phyloP scores from a whole-genome alignment of 2,329 filamentous ascomycete species.

The Cercospora sesami region DNA sequence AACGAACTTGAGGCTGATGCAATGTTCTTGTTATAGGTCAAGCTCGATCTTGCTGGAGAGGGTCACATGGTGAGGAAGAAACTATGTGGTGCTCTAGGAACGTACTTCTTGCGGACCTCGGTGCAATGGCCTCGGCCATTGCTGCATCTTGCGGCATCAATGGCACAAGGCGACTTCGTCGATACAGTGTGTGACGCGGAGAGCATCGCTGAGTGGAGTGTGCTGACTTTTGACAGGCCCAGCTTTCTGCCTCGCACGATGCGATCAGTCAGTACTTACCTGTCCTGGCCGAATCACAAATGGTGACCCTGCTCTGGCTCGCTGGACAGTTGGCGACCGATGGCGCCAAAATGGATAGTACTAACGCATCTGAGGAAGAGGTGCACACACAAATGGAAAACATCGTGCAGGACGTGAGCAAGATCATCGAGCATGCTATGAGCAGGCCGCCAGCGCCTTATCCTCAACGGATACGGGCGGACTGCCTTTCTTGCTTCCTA shows the following conservation, averaged over 20 bases:
- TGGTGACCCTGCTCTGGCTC: slow-evolving; percentile 66
- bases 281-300: slow-evolving; percentile 52
- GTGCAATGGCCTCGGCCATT: slow-evolving; percentile 66
- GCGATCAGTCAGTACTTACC: slow-evolving; percentile 49
- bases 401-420: slow-evolving; percentile 54
- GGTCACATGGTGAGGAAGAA: slow-evolving; percentile 68
- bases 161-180: slow-evolving; percentile 27
- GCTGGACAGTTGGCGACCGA: slow-evolving; percentile 64
- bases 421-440: slow-evolving; percentile 43
- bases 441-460: slow-evolving; percentile 11
- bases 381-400: slow-evolving; percentile 48
- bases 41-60: slow-evolving; percentile 53
- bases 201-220: background rate
- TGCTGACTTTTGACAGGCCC: slow-evolving; percentile 17
- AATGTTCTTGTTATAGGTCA: slow-evolving; percentile 17
- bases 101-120: slow-evolving; percentile 72
- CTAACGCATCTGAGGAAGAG: slow-evolving; percentile 23
- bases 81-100: slow-evolving; percentile 72
- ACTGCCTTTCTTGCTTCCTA: slow-evolving; percentile 40
- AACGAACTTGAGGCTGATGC: background rate
- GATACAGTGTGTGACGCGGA: background rate
- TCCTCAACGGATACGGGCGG: slow-evolving; percentile 21
- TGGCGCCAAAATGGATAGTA: slow-evolving; percentile 62
- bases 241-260: slow-evolving; percentile 45
- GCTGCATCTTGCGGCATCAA: slow-evolving; percentile 32